Percentiles rank a stretch among this genome's conserved stretches.
phyloP scores from a whole-genome alignment of 2,329 filamentous ascomycete species.

The Claviceps quebecensis region DNA sequence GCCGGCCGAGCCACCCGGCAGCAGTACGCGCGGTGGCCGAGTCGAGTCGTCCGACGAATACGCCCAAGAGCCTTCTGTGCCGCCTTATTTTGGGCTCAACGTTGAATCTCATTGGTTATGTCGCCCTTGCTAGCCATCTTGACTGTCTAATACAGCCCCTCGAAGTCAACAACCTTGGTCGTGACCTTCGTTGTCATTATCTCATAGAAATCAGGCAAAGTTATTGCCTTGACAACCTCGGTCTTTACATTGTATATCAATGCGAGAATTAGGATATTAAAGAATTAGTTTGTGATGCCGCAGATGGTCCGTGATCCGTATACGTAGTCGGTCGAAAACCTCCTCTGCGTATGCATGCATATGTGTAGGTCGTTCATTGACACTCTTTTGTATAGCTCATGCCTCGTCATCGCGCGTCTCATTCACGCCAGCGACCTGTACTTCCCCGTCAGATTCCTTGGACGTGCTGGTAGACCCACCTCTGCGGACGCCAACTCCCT shows the following conservation, averaged over 20 bases:
- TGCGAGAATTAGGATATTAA: neutral
- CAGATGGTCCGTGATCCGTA: neutral
- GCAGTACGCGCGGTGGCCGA: too few relatives aligned
- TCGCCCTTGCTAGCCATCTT: too few relatives aligned
- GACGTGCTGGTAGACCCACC: conserved; percentile 1
- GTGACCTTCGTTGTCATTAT: neutral
- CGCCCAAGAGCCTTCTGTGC: too few relatives aligned
- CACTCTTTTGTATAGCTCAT: neutral
- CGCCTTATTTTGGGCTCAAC: too few relatives aligned
- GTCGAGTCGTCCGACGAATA: too few relatives aligned
- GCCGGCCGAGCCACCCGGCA: too few relatives aligned
- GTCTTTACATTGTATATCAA: neutral
- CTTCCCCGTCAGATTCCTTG: neutral
- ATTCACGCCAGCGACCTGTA: conserved; percentile 1
- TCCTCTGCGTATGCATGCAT: too few relatives aligned
- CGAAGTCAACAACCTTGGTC: too few relatives aligned
- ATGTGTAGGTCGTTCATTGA: too few relatives aligned
- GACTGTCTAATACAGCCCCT: too few relatives aligned
- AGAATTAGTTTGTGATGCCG: neutral
- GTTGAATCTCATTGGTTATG: too few relatives aligned
- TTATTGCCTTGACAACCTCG: neutral
- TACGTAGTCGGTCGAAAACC: neutral
- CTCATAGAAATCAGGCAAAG: neutral
- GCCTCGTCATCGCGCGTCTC: neutral
- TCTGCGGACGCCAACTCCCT: conserved; percentile 13